Conservation (phyloP, 1,139 yeast genomes). For the Saccharomyces hybrid region DNA sequence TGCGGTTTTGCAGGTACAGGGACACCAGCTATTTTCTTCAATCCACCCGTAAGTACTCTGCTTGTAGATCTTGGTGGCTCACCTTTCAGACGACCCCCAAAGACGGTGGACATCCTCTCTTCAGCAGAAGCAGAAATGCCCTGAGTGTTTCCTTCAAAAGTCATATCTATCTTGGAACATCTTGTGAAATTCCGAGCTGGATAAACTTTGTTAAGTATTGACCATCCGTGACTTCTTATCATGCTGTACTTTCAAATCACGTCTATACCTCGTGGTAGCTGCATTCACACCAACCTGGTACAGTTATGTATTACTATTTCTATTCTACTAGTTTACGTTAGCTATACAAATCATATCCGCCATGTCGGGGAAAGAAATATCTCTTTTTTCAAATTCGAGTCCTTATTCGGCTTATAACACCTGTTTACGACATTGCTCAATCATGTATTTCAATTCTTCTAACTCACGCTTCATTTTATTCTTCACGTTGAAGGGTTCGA, state of each 20-base stretch:
- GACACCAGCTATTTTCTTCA: slow-evolving; percentile 59
- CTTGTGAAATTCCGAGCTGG: background rate
- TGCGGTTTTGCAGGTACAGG: slow-evolving; percentile 71
- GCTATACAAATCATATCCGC: background rate
- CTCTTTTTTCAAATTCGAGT: background rate
- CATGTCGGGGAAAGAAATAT: background rate
- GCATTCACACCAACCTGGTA: background rate
- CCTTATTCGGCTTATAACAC: slow-evolving; percentile 29
- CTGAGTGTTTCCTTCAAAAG: slow-evolving; percentile 44
- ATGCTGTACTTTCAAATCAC: background rate
- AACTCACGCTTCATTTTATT: slow-evolving; percentile 41
- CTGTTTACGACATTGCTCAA: slow-evolving; percentile 15
- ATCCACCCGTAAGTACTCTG: slow-evolving; percentile 38
- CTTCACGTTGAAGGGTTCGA: slow-evolving; percentile 28
- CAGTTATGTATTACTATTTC: background rate
- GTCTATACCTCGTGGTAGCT: background rate
- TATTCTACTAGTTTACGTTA: background rate
- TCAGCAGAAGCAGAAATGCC: slow-evolving; percentile 38
- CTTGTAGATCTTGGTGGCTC: slow-evolving; percentile 47
- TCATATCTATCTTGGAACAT: slow-evolving; percentile 14
- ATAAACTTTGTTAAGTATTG: background rate
- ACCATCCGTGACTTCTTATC: background rate
- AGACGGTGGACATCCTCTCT: slow-evolving; percentile 44
- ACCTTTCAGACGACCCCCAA: slow-evolving; percentile 55
- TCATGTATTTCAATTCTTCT: slow-evolving; percentile 41